Conservation (phyloP, 2,329 filamentous ascomycete genomes). For the Scedosporium dehoogii region DNA sequence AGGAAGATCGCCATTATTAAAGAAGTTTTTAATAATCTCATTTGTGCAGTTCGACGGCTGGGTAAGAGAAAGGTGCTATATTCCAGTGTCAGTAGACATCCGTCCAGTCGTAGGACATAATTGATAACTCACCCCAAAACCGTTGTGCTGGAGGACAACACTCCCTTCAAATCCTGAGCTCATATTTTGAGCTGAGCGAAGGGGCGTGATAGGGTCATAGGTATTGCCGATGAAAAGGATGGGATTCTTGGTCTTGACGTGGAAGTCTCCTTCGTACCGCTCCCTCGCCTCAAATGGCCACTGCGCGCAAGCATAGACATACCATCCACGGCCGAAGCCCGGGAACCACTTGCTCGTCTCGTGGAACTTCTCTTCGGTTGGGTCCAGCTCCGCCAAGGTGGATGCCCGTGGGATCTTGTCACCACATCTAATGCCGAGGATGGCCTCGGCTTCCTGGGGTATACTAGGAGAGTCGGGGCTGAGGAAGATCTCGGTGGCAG, state of each 20-base stretch:
- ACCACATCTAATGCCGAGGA: conserved; percentile 30
- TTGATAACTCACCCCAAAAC: conserved; percentile 34
- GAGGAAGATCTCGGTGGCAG: conserved; percentile 27
- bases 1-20: background rate
- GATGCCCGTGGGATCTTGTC: conserved; percentile 19
- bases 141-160: conserved; percentile 36
- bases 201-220: conserved; percentile 38
- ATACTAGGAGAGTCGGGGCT: conserved; percentile 14
- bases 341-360: conserved; percentile 19
- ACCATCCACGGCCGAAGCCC: conserved; percentile 9
- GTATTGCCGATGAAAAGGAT: conserved; percentile 34
- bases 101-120: background rate
- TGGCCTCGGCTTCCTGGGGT: conserved; percentile 24
- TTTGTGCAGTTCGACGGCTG: conserved; percentile 3
- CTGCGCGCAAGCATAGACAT: conserved; percentile 21
- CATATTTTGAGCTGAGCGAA: conserved; percentile 33
- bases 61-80: background rate
- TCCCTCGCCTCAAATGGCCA: conserved; percentile 25
- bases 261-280: conserved; percentile 15
- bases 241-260: conserved; percentile 28
- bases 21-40: background rate
- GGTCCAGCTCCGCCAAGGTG: background rate
- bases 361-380: background rate
- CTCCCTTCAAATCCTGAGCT: conserved; percentile 33
- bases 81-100: background rate